Evolutionary conservation across 208 protist genomes (phyloP).

Genomic region (Trypanosoma scelopori): DNA sequence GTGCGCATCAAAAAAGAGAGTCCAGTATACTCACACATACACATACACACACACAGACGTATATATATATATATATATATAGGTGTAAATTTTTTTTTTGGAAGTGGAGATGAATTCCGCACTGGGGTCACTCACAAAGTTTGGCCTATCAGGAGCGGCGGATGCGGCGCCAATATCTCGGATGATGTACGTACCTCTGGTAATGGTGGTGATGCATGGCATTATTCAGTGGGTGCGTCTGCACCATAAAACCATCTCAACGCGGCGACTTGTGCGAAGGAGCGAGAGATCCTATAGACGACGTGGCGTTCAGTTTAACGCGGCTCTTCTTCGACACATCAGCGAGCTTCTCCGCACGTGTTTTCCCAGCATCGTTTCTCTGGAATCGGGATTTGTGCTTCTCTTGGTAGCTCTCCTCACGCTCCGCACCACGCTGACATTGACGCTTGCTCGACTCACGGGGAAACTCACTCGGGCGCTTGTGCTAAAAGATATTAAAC

Average conservation of each 20-base stretch:
- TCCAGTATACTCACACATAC: constrained; percentile 20
- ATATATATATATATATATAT: constrained; percentile 8
- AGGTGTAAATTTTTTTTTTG: neutral
- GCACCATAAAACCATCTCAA: neutral
- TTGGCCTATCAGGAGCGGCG: neutral
- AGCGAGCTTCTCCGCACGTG: constrained; percentile 59
- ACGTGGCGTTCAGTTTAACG: constrained; percentile 30
- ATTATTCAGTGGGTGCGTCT: constrained; percentile 1
- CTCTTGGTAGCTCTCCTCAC: constrained; percentile 51
- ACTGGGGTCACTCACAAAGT: neutral
- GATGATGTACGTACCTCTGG: constrained; percentile 7
- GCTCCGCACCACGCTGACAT: constrained; percentile 55
- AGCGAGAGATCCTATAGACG: neutral
- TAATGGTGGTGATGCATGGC: constrained; percentile 1
- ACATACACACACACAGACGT: constrained; percentile 2
- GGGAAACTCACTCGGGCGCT: constrained; percentile 57
- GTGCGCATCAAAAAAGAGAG: constrained; percentile 16
- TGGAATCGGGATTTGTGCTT: constrained; percentile 46
- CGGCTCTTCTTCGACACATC: constrained; percentile 56
- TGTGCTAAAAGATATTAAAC: constrained; percentile 53
- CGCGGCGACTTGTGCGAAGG: constrained; percentile 5
- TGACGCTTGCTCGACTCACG: constrained; percentile 56
- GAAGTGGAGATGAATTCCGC: neutral
- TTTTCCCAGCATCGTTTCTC: constrained; percentile 49
- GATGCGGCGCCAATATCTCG: constrained; percentile 4